phyloP scores from a whole-genome alignment of 1,139 yeast species.

The Magnusiomyces ingens region DNA sequence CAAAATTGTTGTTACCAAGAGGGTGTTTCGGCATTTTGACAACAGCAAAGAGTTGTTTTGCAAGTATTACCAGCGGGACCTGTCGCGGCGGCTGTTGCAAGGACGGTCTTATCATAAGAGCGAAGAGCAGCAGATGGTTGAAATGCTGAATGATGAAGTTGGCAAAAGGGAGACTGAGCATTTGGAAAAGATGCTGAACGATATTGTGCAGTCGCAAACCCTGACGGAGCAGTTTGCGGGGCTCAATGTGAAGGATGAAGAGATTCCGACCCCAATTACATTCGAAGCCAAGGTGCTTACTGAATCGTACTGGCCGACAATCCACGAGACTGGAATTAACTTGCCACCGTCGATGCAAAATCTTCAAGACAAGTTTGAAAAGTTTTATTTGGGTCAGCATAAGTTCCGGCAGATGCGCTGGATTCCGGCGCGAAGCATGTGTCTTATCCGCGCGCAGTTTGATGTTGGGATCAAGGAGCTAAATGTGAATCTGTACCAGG shows the following conservation, averaged over 20 bases:
- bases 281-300: constrained; percentile 30
- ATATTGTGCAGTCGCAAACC: constrained; percentile 26
- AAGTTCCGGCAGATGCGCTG: constrained; percentile 25
- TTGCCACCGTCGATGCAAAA: constrained; percentile 25
- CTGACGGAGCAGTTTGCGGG: constrained; percentile 10
- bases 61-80: constrained; percentile 30
- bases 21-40: not conserved
- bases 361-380: constrained; percentile 23
- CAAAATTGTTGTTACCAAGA: not conserved
- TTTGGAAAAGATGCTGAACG: constrained; percentile 34
- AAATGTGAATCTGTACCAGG: constrained; percentile 28
- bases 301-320: constrained; percentile 31
- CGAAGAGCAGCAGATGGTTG: constrained; percentile 28
- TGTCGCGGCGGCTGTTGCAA: constrained; percentile 34
- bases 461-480: constrained; percentile 30
- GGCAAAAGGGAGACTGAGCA: constrained; percentile 30
- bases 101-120: constrained; percentile 25
- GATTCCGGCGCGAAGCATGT: constrained; percentile 30
- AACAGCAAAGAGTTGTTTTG: not conserved
- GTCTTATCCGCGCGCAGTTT: constrained; percentile 30
- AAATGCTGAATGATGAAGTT: constrained; percentile 29
- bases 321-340: constrained; percentile 28
- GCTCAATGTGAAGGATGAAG: constrained; percentile 14
- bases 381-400: constrained; percentile 19
- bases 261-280: constrained; percentile 19